Base-by-base conservation (phyloP, 148 eudicot genomes). In the Fagopyrum homotropicum region DNA sequence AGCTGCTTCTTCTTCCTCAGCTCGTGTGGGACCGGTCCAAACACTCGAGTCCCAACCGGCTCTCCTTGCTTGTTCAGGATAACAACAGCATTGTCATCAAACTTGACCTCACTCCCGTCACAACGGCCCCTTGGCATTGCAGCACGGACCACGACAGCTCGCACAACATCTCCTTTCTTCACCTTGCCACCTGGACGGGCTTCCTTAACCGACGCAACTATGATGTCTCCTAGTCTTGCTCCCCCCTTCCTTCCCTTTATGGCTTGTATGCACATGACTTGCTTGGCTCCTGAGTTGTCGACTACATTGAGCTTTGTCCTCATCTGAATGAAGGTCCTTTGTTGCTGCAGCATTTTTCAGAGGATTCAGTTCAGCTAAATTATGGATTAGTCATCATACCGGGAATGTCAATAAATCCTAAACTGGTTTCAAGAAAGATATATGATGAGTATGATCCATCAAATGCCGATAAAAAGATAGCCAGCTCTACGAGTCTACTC, bases 201-300 rank as follows among this genome's bases (percentile, higher is more conserved):
- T 80, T 89, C 96, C 80, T 88, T 87, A 9, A 94, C 97, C 0
- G 98, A 88, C 57, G 90, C 95, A 60, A 89, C 87, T 72, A 91
- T 91, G 19, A 77, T 87, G 86, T 94, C 97, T 45, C 97, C 98
- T 70, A 93, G 76, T 69, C 97, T 80, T 2, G 97, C 97, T 49
- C 94, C 91, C 54, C 94, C 91, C 78, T 88, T 91, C 76, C 76
- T 84, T 22, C 95, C 90, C 80, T 83, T 90, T 45, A 89, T 64
- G 45, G 97, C 96, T 83, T 94, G 97, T 79, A 92, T 94, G 81
- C 98, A 94, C 90, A 82, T 83, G 19, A 90, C 88, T 74, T 81
- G 86, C 79, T 90, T 90, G 10, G 98, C 96, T 35, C 98, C 98
- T 2, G 98, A 94, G 80, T 94, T 94, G 72, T 94, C 98, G 47